Percentiles rank a stretch among this genome's conserved stretches.
These are phyloP conservation scores for Nemania abortiva DNA, from an alignment of 2,329 filamentous ascomycete species.

Conservation along the genomic window DNA sequence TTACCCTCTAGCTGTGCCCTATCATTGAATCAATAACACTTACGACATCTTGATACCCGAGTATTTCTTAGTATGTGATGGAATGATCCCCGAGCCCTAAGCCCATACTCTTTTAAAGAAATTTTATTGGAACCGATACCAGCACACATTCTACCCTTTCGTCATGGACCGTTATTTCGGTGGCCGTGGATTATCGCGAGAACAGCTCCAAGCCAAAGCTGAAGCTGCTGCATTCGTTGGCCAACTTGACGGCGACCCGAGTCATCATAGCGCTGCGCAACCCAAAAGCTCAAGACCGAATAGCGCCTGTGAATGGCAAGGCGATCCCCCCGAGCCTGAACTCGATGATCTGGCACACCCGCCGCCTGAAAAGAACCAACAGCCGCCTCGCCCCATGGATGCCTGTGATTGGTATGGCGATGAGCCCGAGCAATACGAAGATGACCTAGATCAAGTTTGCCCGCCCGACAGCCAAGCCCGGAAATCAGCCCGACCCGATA, in stretches of 20 bases:
- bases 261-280: background rate
- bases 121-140: background rate
- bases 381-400: conserved; percentile 17
- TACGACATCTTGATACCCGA: conserved; percentile 30
- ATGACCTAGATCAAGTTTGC: conserved; percentile 25
- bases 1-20: conserved; percentile 25
- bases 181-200: conserved; percentile 31
- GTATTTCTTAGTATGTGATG: conserved; percentile 16
- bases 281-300: conserved; percentile 8
- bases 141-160: background rate
- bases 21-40: conserved; percentile 24
- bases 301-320: conserved; percentile 45
- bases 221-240: conserved; percentile 28
- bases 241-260: conserved; percentile 35
- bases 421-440: conserved; percentile 29
- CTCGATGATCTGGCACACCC: conserved; percentile 46
- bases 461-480: conserved; percentile 10
- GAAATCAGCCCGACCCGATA: conserved; percentile 1
- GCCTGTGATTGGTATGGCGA: conserved; percentile 40
- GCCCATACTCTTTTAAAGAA: conserved; percentile 2
- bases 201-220: conserved; percentile 29
- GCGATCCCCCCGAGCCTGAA: conserved; percentile 45
- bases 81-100: background rate
- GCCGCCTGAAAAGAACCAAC: conserved; percentile 25
- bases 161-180: conserved; percentile 34